A percentile compares a stretch with the other conserved stretches of the same genome.
Conservation (phyloP, 2,329 filamentous ascomycete species). For the Allantophomopsis lycopodina region DNA sequence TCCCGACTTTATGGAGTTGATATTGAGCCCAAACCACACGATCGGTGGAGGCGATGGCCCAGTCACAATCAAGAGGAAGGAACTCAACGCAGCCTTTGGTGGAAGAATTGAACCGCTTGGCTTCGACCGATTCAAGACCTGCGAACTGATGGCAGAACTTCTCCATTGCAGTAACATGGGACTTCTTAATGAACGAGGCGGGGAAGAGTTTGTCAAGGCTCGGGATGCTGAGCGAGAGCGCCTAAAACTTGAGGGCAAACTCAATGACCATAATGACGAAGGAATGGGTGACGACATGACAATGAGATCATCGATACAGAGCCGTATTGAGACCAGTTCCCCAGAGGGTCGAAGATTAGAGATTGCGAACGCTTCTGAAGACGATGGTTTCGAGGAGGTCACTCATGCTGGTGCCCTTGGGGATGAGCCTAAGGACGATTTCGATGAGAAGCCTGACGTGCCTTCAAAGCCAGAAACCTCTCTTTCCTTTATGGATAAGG, state of each 20-base stretch:
- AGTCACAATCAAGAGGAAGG: conserved; percentile 54
- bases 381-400: conserved; percentile 92
- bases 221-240: conserved; percentile 73
- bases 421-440: conserved; percentile 58
- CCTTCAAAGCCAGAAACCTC: conserved; percentile 16
- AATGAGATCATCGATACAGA: conserved; percentile 38
- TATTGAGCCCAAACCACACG: conserved; percentile 57
- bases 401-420: conserved; percentile 53
- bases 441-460: conserved; percentile 37
- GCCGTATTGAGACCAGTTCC: conserved; percentile 26
- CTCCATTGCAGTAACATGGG: conserved; percentile 99
- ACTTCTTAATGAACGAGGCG: conserved; percentile 79
- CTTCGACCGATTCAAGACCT: conserved; percentile 97
- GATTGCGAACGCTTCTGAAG: conserved; percentile 68
- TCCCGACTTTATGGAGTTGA: conserved; percentile 84
- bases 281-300: conserved; percentile 47
- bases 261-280: conserved; percentile 29
- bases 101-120: conserved; percentile 84
- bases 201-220: conserved; percentile 70
- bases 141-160: conserved; percentile 94
- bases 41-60: conserved; percentile 38
- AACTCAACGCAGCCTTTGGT: conserved; percentile 78
- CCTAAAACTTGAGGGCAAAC: conserved; percentile 62
- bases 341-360: conserved; percentile 60
- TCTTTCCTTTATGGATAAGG: conserved; percentile 36